A percentile compares a stretch with the other conserved stretches of the same genome.
Conservation (phyloP, 495 filamentous ascomycete species). For the Ascobolus immersus region DNA sequence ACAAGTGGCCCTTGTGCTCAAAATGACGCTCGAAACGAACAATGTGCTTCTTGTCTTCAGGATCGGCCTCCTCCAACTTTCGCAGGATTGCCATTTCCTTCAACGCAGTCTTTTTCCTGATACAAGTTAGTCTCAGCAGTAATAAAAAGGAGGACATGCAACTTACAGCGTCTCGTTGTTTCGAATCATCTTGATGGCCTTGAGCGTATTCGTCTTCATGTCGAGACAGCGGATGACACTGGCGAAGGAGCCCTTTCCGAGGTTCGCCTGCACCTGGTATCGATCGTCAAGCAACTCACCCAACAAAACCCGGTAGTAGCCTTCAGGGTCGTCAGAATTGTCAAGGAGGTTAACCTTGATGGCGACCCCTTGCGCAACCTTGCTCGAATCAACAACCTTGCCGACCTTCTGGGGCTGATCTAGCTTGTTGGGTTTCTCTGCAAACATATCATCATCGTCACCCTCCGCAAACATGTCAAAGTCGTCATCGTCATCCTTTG, state of each 20-base stretch:
- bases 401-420: constrained; percentile 16
- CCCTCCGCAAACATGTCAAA: constrained; percentile 96
- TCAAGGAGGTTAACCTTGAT: constrained; percentile 57
- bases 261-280: constrained; percentile 61
- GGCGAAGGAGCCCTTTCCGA: constrained; percentile 93
- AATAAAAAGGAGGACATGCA: neutral
- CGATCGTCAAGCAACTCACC: constrained; percentile 70
- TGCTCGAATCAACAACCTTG: constrained; percentile 22
- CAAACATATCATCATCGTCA: constrained; percentile 74
- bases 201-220: constrained; percentile 37
- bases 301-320: constrained; percentile 77
- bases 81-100: constrained; percentile 83
- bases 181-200: constrained; percentile 83
- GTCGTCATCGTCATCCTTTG: constrained; percentile 33
- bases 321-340: constrained; percentile 79
- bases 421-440: constrained; percentile 28
- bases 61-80: constrained; percentile 56
- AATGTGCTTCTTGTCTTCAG: constrained; percentile 76
- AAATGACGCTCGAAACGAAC: constrained; percentile 67
- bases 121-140: constrained; percentile 9
- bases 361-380: constrained; percentile 41
- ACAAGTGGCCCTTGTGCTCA: constrained; percentile 84
- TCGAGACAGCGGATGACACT: constrained; percentile 82
- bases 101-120: constrained; percentile 56
- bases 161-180: constrained; percentile 70